Evolutionary conservation across 1,284 basidiomycete genomes (phyloP).

Genomic region (Ganoderma sp.): DNA sequence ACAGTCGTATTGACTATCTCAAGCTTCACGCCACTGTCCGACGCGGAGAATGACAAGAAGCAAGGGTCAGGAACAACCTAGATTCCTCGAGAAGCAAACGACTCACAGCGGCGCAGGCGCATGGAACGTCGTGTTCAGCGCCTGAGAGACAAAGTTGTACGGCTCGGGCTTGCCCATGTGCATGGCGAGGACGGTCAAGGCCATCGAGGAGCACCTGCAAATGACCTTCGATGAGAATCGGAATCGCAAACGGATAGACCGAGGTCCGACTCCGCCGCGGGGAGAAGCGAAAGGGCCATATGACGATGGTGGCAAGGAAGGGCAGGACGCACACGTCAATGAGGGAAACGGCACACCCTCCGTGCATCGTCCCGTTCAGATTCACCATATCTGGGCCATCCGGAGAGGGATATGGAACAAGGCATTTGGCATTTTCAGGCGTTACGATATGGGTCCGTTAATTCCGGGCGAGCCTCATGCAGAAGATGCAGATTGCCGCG

Average conservation of each 20-base stretch:
- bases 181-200: constrained; percentile 16
- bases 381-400: constrained; percentile 62
- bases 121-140: constrained; percentile 26
- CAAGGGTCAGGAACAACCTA: neutral
- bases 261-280: neutral
- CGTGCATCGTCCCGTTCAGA: constrained; percentile 70
- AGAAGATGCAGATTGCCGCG: neutral
- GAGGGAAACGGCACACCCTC: constrained; percentile 69
- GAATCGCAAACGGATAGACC: neutral
- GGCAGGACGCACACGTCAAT: constrained; percentile 61
- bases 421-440: no score
- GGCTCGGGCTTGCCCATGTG: constrained; percentile 9
- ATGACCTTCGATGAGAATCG: neutral
- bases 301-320: neutral
- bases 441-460: no score
- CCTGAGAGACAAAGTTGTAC: constrained; percentile 17
- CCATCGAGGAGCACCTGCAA: constrained; percentile 23
- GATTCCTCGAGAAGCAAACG: neutral
- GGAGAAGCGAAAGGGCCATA: neutral
- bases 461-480: no score
- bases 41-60: neutral
- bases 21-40: no score
- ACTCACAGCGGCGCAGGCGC: constrained; percentile 27
- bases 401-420: no score
- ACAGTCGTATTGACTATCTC: no score